Percentiles rank a stretch among this genome's conserved stretches.
phyloP scores from a whole-genome alignment of 2,329 filamentous ascomycete species.

The Hymenoscyphus linearis region DNA sequence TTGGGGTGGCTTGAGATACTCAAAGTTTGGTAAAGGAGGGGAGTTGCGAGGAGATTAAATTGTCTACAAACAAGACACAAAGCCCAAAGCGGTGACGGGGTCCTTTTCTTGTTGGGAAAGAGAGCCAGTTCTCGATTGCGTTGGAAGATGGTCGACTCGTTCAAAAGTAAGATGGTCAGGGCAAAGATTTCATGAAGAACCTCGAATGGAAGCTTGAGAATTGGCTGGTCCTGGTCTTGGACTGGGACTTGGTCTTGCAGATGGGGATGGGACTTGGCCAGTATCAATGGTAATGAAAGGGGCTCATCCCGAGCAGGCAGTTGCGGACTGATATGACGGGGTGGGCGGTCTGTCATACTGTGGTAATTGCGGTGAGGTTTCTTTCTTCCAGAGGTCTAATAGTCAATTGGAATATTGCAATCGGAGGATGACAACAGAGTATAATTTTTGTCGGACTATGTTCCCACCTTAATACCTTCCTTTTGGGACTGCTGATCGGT shows the following conservation, averaged over 20 bases:
- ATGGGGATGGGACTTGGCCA: too few relatives aligned
- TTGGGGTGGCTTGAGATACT: background rate
- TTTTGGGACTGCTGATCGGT: background rate
- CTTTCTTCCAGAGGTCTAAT: too few relatives aligned
- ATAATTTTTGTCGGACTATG: background rate
- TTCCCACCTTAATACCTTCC: background rate
- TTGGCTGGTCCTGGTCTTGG: background rate
- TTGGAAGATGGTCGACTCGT: background rate
- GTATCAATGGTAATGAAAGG: background rate
- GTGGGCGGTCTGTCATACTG: background rate
- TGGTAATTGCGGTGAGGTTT: background rate
- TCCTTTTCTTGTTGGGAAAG: background rate
- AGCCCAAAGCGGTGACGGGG: background rate
- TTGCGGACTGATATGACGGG: background rate
- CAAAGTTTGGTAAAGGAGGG: background rate
- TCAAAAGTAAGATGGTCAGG: background rate
- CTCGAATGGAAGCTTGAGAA: background rate
- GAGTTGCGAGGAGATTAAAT: background rate
- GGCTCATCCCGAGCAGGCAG: background rate
- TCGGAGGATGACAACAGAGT: background rate
- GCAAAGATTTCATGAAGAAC: slow-evolving; percentile 1
- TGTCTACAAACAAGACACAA: slow-evolving; percentile 3
- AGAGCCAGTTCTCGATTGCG: background rate
- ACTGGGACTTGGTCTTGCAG: background rate
- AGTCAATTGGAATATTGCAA: background rate